phyloP scores from a whole-genome alignment of 345 rosid genomes.

The Populus pruinosa region DNA sequence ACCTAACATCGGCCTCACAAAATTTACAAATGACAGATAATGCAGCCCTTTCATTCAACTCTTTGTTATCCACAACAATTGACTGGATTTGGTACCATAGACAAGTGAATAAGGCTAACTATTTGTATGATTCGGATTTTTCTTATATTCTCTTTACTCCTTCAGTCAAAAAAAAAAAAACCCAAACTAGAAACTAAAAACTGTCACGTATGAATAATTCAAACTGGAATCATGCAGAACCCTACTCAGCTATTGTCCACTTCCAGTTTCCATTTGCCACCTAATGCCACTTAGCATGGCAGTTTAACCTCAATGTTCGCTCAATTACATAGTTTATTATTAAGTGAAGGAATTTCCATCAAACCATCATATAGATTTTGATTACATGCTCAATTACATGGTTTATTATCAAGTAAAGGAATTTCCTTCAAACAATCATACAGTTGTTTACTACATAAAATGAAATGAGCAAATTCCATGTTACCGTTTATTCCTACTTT shows the following conservation, averaged over 20 bases:
- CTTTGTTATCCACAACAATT: neutral
- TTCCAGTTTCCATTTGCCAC: neutral
- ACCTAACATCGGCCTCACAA: neutral
- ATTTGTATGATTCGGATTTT: neutral
- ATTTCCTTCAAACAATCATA: neutral
- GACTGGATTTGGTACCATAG: neutral
- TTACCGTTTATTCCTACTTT: too few species aligned
- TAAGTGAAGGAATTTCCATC: neutral
- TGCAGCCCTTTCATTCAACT: neutral
- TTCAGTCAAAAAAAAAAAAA: too few species aligned
- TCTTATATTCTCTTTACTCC: neutral
- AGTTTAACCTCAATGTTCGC: neutral
- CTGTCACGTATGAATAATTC: neutral
- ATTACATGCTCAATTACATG: neutral
- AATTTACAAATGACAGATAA: neutral
- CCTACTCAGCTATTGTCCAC: neutral
- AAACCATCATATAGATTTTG: neutral
- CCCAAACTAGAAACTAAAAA: neutral
- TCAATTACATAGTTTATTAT: neutral
- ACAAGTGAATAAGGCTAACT: neutral
- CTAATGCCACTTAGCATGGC: neutral
- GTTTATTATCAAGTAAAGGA: neutral
- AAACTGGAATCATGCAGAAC: neutral
- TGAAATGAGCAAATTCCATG: neutral
- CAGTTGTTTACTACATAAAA: neutral